phyloP scores from a whole-genome alignment of 148 eudicot species.

The Spergularia bocconei region DNA sequence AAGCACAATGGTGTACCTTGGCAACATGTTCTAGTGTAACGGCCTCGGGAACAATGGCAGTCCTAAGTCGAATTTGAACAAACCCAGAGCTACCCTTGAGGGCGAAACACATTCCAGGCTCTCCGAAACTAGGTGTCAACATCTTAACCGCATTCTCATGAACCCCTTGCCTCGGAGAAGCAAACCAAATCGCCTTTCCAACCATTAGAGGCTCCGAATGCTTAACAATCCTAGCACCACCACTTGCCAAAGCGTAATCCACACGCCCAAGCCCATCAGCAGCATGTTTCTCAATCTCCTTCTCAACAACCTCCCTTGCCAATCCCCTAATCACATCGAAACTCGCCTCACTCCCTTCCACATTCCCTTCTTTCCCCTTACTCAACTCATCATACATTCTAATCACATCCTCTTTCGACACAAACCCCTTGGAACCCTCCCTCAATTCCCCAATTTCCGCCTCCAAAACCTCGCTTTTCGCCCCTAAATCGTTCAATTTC shows the following conservation, averaged over 20 bases:
- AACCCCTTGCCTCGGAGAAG: slow-evolving; percentile 29
- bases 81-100: slow-evolving; percentile 78
- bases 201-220: slow-evolving; percentile 53
- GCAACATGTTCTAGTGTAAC: slow-evolving; percentile 86
- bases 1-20: slow-evolving; percentile 43
- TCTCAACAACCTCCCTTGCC: slow-evolving; percentile 71
- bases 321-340: slow-evolving; percentile 60
- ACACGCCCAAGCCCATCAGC: slow-evolving; percentile 89
- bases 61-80: slow-evolving; percentile 63
- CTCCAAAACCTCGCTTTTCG: slow-evolving; percentile 40
- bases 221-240: slow-evolving; percentile 54
- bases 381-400: slow-evolving; percentile 49
- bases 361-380: slow-evolving; percentile 32
- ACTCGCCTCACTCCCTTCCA: slow-evolving; percentile 28
- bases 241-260: slow-evolving; percentile 70
- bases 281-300: slow-evolving; percentile 74
- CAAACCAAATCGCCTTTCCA: slow-evolving; percentile 37
- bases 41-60: slow-evolving; percentile 79
- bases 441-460: slow-evolving; percentile 35
- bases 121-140: slow-evolving; percentile 83
- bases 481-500: slow-evolving; percentile 38
- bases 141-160: slow-evolving; percentile 49
- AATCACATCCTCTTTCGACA: slow-evolving; percentile 52
- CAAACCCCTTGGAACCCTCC: slow-evolving; percentile 27
- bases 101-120: slow-evolving; percentile 89